phyloP scores from a whole-genome alignment of 2,329 filamentous ascomycete genomes.

The Coniochaeta sp. region DNA sequence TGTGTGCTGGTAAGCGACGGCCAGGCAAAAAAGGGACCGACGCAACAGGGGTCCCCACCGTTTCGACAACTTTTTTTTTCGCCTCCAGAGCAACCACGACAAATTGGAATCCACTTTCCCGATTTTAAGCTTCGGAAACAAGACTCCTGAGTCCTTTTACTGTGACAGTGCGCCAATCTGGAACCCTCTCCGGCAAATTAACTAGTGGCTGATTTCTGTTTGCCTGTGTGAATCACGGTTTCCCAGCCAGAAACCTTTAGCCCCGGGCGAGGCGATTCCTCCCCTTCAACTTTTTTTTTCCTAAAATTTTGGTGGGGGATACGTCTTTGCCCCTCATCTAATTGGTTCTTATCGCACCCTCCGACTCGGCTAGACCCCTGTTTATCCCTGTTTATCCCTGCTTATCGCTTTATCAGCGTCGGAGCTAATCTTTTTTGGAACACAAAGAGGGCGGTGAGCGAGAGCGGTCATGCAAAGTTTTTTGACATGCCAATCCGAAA shows the following conservation, averaged over 20 bases:
- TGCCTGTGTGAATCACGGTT: not conserved
- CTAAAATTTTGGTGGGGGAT: not conserved
- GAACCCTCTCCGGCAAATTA: not conserved
- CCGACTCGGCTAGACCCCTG: constrained; percentile 11
- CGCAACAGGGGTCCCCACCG: constrained; percentile 3
- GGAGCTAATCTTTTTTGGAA: constrained; percentile 13
- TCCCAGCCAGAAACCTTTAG: not conserved
- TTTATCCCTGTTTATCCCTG: constrained; percentile 11
- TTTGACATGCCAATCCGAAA: not conserved
- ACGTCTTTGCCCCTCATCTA: constrained; percentile 16
- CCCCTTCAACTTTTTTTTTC: constrained; percentile 5
- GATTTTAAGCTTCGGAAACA: not conserved
- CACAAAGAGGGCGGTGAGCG: constrained; percentile 19
- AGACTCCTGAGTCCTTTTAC: not conserved
- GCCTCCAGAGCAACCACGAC: not conserved
- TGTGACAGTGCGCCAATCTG: not conserved
- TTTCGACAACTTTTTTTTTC: not conserved
- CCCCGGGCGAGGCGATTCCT: not conserved
- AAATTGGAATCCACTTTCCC: not conserved
- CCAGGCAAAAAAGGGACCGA: constrained; percentile 11
- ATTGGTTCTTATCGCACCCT: constrained; percentile 15
- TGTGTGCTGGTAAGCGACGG: constrained; percentile 6
- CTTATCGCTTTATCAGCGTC: constrained; percentile 21
- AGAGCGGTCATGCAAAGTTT: constrained; percentile 15
- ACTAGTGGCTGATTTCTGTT: not conserved